Base-by-base conservation (phyloP, 2,329 filamentous ascomycete species). In the Colletotrichum costaricense region DNA sequence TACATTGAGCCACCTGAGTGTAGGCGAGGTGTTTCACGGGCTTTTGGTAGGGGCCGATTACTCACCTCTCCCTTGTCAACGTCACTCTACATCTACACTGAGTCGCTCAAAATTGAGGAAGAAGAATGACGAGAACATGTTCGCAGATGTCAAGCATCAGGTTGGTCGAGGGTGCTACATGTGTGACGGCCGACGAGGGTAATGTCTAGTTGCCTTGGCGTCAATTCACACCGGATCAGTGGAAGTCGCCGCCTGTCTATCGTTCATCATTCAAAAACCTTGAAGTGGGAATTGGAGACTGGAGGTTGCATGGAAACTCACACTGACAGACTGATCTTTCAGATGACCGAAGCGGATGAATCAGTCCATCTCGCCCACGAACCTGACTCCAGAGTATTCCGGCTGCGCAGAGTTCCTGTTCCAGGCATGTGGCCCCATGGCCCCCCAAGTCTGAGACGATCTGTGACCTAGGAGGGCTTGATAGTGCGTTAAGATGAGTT, bases 401-500 rank as follows among this genome's bases (percentile, higher is more conserved):
- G 70, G 66, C 59, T 60, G 68, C 35, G 38, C 66, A 70, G 62
- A 73, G 65, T 70, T 73, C 70, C 66, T 73, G 66, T 73, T 73
- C 66, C 70, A 70, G 66, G 46, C 70, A 30, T 60, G 55, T 30
- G 46, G 70, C 5, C 55, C 60, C n/a, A 46, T 30, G 46, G 70
- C 8, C 55, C 55, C 55, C 26, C n/a, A 56, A 33, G 56, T 55
- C 30, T 28, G 60, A 64, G 70, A 73, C 55, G 70, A 62, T 49
- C 60, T 46, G 46, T 35, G 66, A 33, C 12, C 38, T 54, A n/a
- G 3, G 12, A n/a, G 14, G 5, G 22, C 5, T 4, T 7, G 65
- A 63, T 72, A 58, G n/a, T 11, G n/a, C 5, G 2, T 16, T 72
- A 72, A 52, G 35, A 30, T 12, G 0, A 1, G 0, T 0, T 7